phyloP scores from a whole-genome alignment of 2,329 filamentous ascomycete species.

The Xylariales sp. region DNA sequence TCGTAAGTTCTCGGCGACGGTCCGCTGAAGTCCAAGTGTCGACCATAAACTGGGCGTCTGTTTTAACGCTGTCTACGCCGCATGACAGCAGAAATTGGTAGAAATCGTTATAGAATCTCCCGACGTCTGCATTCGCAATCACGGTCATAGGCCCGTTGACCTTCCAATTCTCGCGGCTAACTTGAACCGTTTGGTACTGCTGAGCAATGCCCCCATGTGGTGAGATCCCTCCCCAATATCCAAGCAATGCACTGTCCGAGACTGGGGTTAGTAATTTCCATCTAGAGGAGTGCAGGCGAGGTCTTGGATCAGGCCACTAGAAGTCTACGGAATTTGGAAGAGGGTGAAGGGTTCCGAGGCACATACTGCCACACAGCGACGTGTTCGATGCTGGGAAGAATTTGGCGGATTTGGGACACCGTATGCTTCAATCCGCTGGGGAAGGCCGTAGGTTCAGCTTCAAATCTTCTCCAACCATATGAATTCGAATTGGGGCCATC shows the following conservation, averaged over 20 bases:
- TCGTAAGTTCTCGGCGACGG: conserved; percentile 77
- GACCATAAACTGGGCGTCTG: conserved; percentile 90
- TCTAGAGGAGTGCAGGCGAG: background rate
- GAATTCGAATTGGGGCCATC: conserved; percentile 64
- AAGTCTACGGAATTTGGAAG: background rate
- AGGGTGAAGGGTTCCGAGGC: background rate
- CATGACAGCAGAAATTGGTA: conserved; percentile 80
- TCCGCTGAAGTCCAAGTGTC: conserved; percentile 78
- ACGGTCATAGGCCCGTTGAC: conserved; percentile 75
- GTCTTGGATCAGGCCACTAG: background rate
- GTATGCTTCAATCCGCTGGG: conserved; percentile 81
- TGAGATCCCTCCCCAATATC: conserved; percentile 93
- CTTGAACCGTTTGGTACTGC: conserved; percentile 79
- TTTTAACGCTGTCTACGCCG: conserved; percentile 90
- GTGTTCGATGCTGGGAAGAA: conserved; percentile 79
- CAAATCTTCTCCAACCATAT: conserved; percentile 82
- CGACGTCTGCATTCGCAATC: conserved; percentile 78
- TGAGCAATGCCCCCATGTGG: conserved; percentile 78
- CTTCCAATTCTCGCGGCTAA: conserved; percentile 63
- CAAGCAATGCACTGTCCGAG: conserved; percentile 67
- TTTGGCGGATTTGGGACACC: conserved; percentile 74
- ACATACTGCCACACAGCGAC: conserved; percentile 87
- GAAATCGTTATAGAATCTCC: conserved; percentile 88
- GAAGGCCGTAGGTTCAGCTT: conserved; percentile 83
- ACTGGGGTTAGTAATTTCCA: conserved; percentile 2